phyloP scores from a whole-genome alignment of 371 early-diverging fungal genomes.

The Mortierella sp. region DNA sequence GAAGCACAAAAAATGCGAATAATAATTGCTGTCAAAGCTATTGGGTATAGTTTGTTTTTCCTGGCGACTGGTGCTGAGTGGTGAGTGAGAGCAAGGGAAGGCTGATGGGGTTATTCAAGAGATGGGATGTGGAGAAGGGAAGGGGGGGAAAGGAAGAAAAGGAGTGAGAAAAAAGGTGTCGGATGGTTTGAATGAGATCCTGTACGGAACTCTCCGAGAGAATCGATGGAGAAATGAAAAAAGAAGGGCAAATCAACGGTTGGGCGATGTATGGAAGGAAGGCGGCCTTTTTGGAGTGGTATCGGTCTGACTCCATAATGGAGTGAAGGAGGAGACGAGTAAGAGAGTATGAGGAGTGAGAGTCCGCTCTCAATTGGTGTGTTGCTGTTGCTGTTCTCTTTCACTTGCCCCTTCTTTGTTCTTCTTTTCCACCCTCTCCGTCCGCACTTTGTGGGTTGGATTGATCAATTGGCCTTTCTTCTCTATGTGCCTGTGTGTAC shows the following conservation, averaged over 20 bases:
- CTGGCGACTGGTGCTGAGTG: neutral
- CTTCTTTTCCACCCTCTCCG: no score
- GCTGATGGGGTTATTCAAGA: neutral
- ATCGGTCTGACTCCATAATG: no score
- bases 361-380: no score
- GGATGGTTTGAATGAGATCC: no score
- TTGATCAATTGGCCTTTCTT: no score
- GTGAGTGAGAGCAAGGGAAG: neutral
- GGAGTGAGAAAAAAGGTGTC: no score
- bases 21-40: neutral
- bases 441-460: no score
- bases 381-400: no score
- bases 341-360: no score
- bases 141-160: neutral
- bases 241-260: neutral
- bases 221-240: neutral
- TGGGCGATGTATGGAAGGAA: neutral
- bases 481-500: no score
- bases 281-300: neutral
- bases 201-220: conserved; percentile 26
- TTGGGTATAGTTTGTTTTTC: neutral
- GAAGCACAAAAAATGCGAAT: neutral
- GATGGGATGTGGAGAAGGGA: neutral
- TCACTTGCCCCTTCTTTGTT: no score
- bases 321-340: no score